phyloP scores from a whole-genome alignment of 768 basidiomycete genomes.

The Serendipita sp. region DNA sequence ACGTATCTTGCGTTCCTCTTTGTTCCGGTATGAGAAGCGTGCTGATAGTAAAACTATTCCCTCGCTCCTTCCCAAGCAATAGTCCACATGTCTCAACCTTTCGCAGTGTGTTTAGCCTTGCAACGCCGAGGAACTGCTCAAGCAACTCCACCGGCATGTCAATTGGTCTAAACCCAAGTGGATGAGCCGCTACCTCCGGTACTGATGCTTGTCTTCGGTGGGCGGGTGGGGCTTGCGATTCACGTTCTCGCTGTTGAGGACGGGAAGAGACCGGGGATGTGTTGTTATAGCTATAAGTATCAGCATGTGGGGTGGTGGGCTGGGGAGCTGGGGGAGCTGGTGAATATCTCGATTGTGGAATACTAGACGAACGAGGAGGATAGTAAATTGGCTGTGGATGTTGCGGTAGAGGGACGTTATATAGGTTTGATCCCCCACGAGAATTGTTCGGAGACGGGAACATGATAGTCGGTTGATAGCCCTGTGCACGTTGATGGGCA shows the following conservation, averaged over 20 bases:
- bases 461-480: slow-evolving; percentile 65
- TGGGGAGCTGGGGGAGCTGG: slow-evolving; percentile 21
- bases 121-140: slow-evolving; percentile 60
- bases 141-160: slow-evolving; percentile 57
- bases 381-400: slow-evolving; percentile 13
- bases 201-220: slow-evolving; percentile 10
- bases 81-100: slow-evolving; percentile 82
- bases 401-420: slow-evolving; percentile 5
- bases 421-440: not conserved
- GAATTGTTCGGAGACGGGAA: slow-evolving; percentile 25
- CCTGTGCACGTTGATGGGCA: slow-evolving; percentile 59
- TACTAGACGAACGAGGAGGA: slow-evolving; percentile 13
- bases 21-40: slow-evolving; percentile 80
- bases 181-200: not conserved
- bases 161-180: slow-evolving; percentile 41
- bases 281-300: slow-evolving; percentile 5
- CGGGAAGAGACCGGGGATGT: not conserved
- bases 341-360: slow-evolving; percentile 13
- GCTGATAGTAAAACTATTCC: slow-evolving; percentile 53
- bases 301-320: slow-evolving; percentile 16
- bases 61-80: slow-evolving; percentile 46
- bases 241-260: not conserved
- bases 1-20: slow-evolving; percentile 78
- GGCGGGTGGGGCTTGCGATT: not conserved
- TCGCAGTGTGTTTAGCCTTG: slow-evolving; percentile 56